Conservation (phyloP, 768 basidiomycete species). For the Russula sp. region DNA sequence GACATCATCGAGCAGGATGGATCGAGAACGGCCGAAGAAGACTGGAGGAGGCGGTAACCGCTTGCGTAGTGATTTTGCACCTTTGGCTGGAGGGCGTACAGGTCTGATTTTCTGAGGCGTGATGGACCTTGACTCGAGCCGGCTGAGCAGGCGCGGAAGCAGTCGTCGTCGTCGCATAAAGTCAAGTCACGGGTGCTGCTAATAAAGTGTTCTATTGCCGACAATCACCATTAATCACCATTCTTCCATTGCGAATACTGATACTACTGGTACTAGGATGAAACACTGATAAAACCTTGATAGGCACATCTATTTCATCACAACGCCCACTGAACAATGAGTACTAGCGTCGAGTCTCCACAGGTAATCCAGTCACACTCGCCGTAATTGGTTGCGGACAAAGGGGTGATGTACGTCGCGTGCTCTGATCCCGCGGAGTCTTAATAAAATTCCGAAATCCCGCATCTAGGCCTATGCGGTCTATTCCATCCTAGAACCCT, state of each 20-base stretch:
- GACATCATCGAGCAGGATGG: slow-evolving; percentile 56
- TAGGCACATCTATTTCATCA: not conserved
- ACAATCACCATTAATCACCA: too few species aligned
- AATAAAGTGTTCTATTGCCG: too few species aligned
- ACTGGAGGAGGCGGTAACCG: slow-evolving; percentile 33
- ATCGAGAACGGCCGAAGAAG: slow-evolving; percentile 48
- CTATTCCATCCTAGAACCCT: slow-evolving; percentile 60
- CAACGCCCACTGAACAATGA: slow-evolving; percentile 29
- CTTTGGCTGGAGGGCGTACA: slow-evolving; percentile 16
- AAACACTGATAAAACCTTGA: too few species aligned
- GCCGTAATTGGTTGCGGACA: slow-evolving; percentile 82
- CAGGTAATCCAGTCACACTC: slow-evolving; percentile 54
- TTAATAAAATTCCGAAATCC: not conserved
- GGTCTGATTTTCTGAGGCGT: slow-evolving; percentile 18
- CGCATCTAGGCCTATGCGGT: slow-evolving; percentile 53
- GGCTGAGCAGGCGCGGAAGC: slow-evolving; percentile 58
- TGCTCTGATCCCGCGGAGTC: too few species aligned
- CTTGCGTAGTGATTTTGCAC: slow-evolving; percentile 18
- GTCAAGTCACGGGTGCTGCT: not conserved
- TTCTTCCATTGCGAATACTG: too few species aligned
- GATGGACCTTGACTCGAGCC: slow-evolving; percentile 37
- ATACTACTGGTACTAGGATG: not conserved
- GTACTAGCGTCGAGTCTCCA: slow-evolving; percentile 25
- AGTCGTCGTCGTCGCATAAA: slow-evolving; percentile 70
- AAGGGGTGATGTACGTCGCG: slow-evolving; percentile 61